Evolutionary conservation across 2,329 filamentous ascomycete genomes (phyloP).

Genomic region (Pseudocercospora macadamiae): DNA sequence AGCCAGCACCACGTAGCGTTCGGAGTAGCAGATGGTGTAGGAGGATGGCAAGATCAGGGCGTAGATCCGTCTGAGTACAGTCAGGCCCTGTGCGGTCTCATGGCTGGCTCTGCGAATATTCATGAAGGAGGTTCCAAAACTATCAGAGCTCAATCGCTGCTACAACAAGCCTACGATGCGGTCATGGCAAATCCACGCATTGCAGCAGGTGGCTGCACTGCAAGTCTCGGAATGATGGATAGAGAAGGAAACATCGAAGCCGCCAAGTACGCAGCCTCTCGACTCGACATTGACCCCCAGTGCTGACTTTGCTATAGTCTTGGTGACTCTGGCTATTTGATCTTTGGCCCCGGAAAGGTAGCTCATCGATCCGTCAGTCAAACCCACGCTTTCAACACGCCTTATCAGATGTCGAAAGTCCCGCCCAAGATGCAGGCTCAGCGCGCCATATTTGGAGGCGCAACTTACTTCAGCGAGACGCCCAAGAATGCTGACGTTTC

Average conservation of each 20-base stretch:
- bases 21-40: conserved; percentile 91
- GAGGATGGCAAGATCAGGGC: conserved; percentile 90
- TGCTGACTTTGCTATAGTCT: conserved; percentile 51
- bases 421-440: conserved; percentile 78
- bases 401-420: conserved; percentile 88
- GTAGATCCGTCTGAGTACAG: conserved; percentile 96
- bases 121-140: conserved; percentile 46
- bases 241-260: conserved; percentile 77
- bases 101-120: conserved; percentile 60
- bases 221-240: conserved; percentile 78
- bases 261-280: conserved; percentile 64
- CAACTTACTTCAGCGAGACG: conserved; percentile 69
- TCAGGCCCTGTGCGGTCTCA: conserved; percentile 89
- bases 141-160: conserved; percentile 63
- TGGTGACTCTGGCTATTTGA: conserved; percentile 91
- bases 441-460: conserved; percentile 80
- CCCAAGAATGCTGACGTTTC: conserved; percentile 83
- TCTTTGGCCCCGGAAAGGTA: conserved; percentile 82
- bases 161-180: conserved; percentile 82
- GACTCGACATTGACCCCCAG: background rate
- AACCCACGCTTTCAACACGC: conserved; percentile 97
- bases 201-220: conserved; percentile 84
- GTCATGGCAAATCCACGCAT: conserved; percentile 75
- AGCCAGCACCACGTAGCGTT: conserved; percentile 74
- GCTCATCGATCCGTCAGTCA: conserved; percentile 82